A percentile compares a stretch with the other conserved stretches of the same genome.
These are phyloP conservation scores for apple (Malus domestica) DNA, from an alignment of 306 rosid species.

Conservation along the genomic window ASM211411v1 NC_041803.1:15951501-15952000, in stretches of 20 bases:
- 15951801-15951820: conserved; percentile 95
- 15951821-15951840: conserved; percentile 99
- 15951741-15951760: conserved; percentile 90
- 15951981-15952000: too few species aligned
- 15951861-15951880: conserved; percentile 40
- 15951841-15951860: conserved; percentile 66
- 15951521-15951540: too few species aligned
- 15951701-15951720: conserved; percentile 1
- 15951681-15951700: neutral
- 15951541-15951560: neutral
- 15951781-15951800: conserved; percentile 84
- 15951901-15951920: too few species aligned
- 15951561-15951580: neutral
- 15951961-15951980: too few species aligned
- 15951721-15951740: conserved; percentile 69
- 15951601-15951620: conserved; percentile 79
- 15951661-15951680: conserved; percentile 53
- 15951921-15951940: too few species aligned
- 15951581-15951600: conserved; percentile 88
- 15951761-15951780: conserved; percentile 85
- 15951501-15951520: conserved; percentile 9
- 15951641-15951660: conserved; percentile 90
- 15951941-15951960: too few species aligned
- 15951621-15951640: conserved; percentile 55
- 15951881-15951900: too few species aligned